Percentiles rank a stretch among this genome's conserved stretches.
phyloP scores from a whole-genome alignment of 208 protist species.

The Tritrichomonas foetus region DNA sequence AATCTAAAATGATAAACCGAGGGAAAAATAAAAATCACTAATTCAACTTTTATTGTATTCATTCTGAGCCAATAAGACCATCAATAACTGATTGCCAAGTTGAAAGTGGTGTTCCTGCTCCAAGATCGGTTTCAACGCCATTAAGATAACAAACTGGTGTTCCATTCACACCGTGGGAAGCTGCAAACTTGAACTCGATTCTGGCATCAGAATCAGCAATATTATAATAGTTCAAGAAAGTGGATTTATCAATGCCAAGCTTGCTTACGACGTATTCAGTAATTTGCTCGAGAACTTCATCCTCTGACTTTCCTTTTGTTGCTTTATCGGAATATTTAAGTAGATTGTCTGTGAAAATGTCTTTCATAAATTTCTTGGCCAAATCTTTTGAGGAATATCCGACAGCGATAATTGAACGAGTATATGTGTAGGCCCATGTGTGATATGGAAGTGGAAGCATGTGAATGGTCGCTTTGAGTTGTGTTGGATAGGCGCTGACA shows the following conservation, averaged over 20 bases:
- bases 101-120: neutral
- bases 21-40: too few relatives aligned
- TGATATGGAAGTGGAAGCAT: conserved; percentile 10
- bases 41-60: too few relatives aligned
- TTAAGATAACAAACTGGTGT: neutral
- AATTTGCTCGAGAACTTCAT: neutral
- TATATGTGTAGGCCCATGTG: neutral
- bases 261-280: neutral
- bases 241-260: neutral
- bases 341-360: neutral
- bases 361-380: neutral
- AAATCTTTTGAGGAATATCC: neutral
- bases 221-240: neutral
- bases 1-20: too few relatives aligned
- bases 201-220: neutral
- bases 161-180: neutral
- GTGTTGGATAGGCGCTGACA: neutral
- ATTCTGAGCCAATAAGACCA: too few relatives aligned
- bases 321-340: neutral
- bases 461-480: neutral
- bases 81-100: neutral
- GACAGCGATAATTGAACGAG: neutral
- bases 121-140: neutral
- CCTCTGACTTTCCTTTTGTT: neutral
- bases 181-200: conserved; percentile 7